phyloP scores from a whole-genome alignment of 257 asterid genomes.

The Rauvolfia tetraphylla region DNA sequence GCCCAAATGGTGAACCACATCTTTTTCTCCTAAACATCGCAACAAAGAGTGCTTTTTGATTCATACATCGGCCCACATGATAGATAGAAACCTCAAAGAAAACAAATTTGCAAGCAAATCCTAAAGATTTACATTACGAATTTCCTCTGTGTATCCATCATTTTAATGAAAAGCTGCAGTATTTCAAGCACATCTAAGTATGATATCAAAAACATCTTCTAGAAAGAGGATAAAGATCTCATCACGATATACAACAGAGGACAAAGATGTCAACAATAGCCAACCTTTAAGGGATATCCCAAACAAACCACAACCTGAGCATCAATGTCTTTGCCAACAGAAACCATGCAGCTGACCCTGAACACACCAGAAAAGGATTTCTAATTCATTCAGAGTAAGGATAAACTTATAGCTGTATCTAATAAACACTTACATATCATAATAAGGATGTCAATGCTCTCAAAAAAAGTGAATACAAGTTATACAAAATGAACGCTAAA shows the following conservation, averaged over 20 bases:
- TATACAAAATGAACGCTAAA: no score
- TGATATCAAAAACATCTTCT: neutral
- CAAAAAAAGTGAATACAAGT: no score
- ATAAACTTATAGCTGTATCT: no score
- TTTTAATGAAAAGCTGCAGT: neutral
- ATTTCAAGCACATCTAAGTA: neutral
- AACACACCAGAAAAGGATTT: neutral
- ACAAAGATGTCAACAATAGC: conserved; percentile 13
- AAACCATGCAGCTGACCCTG: conserved; percentile 94
- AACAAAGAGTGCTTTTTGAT: neutral
- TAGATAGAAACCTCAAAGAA: neutral
- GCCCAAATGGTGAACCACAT: neutral
- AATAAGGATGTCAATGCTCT: no score
- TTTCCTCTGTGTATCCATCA: no score
- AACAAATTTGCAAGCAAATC: neutral
- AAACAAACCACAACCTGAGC: conserved; percentile 66
- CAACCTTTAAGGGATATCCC: conserved; percentile 91
- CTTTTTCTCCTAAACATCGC: neutral
- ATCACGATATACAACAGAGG: neutral
- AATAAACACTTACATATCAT: no score
- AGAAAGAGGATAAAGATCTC: neutral
- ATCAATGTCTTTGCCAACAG: conserved; percentile 40
- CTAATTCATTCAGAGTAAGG: no score
- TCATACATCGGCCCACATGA: neutral
- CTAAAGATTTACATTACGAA: no score